Evolutionary conservation across 345 rosid species (phyloP), one percentile per base, ranked within the genome.

Genomic region (Pugionium cornutum): DNA sequence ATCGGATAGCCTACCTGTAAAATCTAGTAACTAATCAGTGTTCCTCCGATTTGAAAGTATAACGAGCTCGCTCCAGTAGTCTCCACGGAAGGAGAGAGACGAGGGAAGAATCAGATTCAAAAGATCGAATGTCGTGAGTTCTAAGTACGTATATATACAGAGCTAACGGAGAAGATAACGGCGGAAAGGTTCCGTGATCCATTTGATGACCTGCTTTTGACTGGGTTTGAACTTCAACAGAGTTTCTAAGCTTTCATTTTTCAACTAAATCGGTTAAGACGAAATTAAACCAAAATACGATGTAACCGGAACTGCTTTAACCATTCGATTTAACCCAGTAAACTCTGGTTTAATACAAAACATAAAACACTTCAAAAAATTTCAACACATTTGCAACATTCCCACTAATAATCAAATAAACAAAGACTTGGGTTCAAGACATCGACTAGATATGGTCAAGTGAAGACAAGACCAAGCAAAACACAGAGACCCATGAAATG

Each of bases 341-440:
- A 55, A 4, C 58, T 34, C 42, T n/a, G 36, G 43, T 25, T 58
- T 47, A 32, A 9, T 32, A 32, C 51, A 39, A 49, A 41, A 25
- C 29, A 33, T 4, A 9, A 4, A 42, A 61, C 48, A 35, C 46
- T 52, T 11, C 4, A 43, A 62, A 18, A 18, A 18, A 18, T 18
- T 18, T 18, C 18, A 18, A 18, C 18, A 18, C 18, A 18, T 18
- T 55, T 42, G 53, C 46, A 49, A 64, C 58, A 50, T 51, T 51
- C 28, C 66, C 48, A 72, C 58, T 49, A 72, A 43, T 49, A 42
- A 57, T 66, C 37, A 58, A 65, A 64, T 34, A 41, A 64, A 49
- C 58, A 56, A 41, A 64, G 42, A 64, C 70, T 72, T 25, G 42
- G 36, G 70, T 57, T 72, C 70, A 4, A 64, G 29, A 61, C 70